Base-by-base conservation (phyloP, 305 asterid genomes). In the Fraxinus ornus region DNA sequence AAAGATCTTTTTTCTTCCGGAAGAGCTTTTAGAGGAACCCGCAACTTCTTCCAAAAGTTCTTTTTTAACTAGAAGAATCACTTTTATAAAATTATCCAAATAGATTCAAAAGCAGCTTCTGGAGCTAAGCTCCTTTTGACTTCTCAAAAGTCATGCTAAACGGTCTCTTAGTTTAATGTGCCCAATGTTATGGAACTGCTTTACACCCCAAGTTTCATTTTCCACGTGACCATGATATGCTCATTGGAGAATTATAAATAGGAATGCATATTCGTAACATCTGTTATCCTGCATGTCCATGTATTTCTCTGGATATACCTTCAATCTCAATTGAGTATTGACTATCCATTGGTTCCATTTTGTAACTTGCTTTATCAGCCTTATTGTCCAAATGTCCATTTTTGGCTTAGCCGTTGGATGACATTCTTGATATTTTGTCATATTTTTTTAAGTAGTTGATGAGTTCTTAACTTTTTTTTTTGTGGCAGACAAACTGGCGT, bases 401-500 rank as follows among this genome's bases (percentile, higher is more conserved):
- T 5, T 57, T 57, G 68, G 68, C 68, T 13, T 49, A 21, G 6
- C 26, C 4, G 68, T 57, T 57, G 26, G 28, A 7, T 57, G 68
- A 57, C 21, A 5, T 21, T 57, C 26, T 57, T 19, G 68, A 57
- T 19, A 19, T 57, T 49, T 15, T 13, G n/a, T 12, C 17, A 5
- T 17, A 3, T 6, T 49, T 15, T 47, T 47, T 47, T 3, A 47
- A 47, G 57, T 57, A 57, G 10, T n/a, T 57, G 24, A 55, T 19
- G 57, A 47, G 57, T 47, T 47, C 57, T 47, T 44, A 13, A 44
- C 55, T 44, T 47, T 12, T 13, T 47, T 47, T 26, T 49, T 49
- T 79, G 55, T 37, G 19, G 57, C 79, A 87, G 91, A 26, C 75
- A 71, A 89, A 77, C 84, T 87, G 91, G 91, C 90, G 89, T 64